Conservation (phyloP, 805 yeast species). For the Lipomyces yamadae region DNA sequence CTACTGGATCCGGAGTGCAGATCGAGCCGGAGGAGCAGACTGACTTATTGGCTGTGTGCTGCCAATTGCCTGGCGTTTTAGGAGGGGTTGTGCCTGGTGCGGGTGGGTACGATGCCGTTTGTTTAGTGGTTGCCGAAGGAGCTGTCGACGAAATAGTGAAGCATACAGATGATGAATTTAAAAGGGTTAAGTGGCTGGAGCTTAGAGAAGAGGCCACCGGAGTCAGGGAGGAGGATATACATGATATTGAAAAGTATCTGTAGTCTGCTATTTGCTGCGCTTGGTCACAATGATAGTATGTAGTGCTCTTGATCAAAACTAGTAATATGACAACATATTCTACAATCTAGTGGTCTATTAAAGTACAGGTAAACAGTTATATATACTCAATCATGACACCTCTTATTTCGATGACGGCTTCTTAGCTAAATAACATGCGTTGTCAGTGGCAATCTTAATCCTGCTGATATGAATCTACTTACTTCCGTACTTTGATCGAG, state of each 20-base stretch:
- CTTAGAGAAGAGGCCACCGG: constrained; percentile 53
- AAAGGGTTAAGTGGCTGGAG: constrained; percentile 53
- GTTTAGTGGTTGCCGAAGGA: constrained; percentile 60
- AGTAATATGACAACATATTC: neutral
- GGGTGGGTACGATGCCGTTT: constrained; percentile 94
- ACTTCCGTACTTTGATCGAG: constrained; percentile 93
- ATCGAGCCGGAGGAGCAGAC: constrained; percentile 87
- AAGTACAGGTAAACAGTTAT: neutral
- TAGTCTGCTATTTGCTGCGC: neutral
- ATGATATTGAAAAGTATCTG: constrained; percentile 17
- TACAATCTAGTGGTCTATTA: neutral
- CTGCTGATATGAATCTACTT: constrained; percentile 49
- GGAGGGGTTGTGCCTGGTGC: constrained; percentile 99
- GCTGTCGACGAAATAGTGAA: constrained; percentile 18
- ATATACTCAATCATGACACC: neutral
- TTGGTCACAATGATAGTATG: neutral
- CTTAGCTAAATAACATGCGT: constrained; percentile 15
- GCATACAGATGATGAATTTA: constrained; percentile 32
- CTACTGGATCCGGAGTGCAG: constrained; percentile 74
- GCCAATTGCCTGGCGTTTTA: constrained; percentile 68
- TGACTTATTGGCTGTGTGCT: constrained; percentile 61
- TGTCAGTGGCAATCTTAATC: neutral
- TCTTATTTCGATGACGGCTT: constrained; percentile 16
- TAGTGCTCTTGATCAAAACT: neutral
- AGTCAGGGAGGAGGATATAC: constrained; percentile 31